A percentile compares a stretch with the other conserved stretches of the same genome.
These are phyloP conservation scores for Coemansia sp. DNA, from an alignment of 192 early-diverging fungal species.

Conservation along the genomic window DNA sequence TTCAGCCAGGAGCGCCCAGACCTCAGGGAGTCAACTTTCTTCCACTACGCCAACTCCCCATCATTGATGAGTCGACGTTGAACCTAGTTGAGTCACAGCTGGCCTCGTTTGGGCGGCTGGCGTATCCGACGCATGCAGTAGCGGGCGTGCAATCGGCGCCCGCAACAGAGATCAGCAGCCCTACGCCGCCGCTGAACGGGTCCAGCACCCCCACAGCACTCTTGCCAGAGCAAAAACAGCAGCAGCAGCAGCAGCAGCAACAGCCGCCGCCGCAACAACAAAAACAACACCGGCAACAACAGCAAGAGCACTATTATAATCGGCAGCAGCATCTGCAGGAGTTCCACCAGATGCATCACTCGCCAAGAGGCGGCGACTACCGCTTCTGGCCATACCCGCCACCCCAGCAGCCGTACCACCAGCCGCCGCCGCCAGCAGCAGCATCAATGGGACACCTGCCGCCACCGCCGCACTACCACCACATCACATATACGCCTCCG, in stretches of 20 bases:
- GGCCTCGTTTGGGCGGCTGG: slow-evolving; percentile 6
- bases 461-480: slow-evolving; percentile 14
- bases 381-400: slow-evolving; percentile 52
- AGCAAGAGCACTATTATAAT: slow-evolving; percentile 9
- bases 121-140: slow-evolving; percentile 5
- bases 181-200: not conserved
- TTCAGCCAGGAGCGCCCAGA: not conserved
- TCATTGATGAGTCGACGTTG: not conserved
- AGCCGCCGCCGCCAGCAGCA: slow-evolving; percentile 1
- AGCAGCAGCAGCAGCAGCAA: slow-evolving; percentile 2
- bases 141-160: not conserved
- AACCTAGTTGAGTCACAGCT: not conserved
- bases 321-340: slow-evolving; percentile 9
- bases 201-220: not conserved
- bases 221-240: not conserved
- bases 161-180: not conserved
- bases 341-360: slow-evolving; percentile 20
- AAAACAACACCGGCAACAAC: slow-evolving; percentile 18
- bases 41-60: slow-evolving; percentile 4
- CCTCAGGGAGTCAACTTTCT: slow-evolving; percentile 3
- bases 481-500: slow-evolving; percentile 3
- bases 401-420: slow-evolving; percentile 20
- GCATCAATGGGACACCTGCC: not conserved
- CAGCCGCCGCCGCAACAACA: not conserved
- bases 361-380: slow-evolving; percentile 22